phyloP scores from a whole-genome alignment of 768 basidiomycete species.

The Naganishia randhawae region DNA sequence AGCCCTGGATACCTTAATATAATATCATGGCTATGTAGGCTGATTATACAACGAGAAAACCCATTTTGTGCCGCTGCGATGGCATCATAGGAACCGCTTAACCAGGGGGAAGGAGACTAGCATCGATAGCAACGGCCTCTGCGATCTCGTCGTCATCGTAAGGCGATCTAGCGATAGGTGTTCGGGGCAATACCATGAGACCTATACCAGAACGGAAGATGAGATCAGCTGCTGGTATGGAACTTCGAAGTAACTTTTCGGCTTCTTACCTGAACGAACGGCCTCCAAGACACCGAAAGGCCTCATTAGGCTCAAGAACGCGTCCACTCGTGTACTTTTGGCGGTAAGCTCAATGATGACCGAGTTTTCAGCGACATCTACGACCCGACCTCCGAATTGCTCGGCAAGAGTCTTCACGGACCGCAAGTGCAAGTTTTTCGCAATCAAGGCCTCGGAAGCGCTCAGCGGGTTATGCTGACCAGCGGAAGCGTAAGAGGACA shows the following conservation, averaged over 20 bases:
- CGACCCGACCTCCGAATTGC: constrained; percentile 88
- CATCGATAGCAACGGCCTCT: constrained; percentile 67
- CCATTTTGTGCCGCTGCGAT: neutral
- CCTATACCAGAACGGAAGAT: constrained; percentile 56
- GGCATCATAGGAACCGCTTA: constrained; percentile 50
- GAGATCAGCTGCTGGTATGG: neutral
- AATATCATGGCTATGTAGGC: neutral
- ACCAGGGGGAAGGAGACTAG: constrained; percentile 89
- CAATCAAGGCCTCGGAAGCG: constrained; percentile 78
- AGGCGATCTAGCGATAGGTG: constrained; percentile 65
- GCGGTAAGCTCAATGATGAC: constrained; percentile 93
- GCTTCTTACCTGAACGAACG: constrained; percentile 76
- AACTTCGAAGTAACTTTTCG: neutral
- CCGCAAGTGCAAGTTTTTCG: constrained; percentile 82
- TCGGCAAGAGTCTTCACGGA: constrained; percentile 77
- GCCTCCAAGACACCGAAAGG: constrained; percentile 95
- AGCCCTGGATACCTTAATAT: neutral
- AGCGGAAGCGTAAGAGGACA: constrained; percentile 14
- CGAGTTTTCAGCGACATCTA: constrained; percentile 90
- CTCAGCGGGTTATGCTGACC: constrained; percentile 53
- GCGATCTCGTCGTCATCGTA: constrained; percentile 61
- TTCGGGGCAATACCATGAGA: constrained; percentile 96
- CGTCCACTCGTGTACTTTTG: constrained; percentile 85
- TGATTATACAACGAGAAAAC: constrained; percentile 8
- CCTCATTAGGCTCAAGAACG: constrained; percentile 82